Evolutionary conservation across 768 basidiomycete genomes (phyloP), one percentile per base, ranked within the genome.

Genomic region (Tricholoma furcatifolium): DNA sequence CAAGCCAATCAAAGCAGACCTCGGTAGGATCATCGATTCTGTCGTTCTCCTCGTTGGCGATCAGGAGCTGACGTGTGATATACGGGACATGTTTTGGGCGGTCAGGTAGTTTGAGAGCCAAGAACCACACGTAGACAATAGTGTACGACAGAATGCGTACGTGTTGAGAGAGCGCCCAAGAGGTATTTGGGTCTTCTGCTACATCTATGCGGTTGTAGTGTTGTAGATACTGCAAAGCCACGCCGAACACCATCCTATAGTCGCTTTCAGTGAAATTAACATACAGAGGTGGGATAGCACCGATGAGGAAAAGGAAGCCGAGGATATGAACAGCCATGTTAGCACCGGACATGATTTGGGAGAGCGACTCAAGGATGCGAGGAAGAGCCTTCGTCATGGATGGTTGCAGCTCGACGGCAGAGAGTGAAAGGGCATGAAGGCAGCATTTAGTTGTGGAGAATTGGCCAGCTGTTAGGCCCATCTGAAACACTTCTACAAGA

Each of bases 1-100:
- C 88, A 15, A 99, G 78, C 93, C 95, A 98, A 67, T 99, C 97
- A 64, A 98, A 95, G 69, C 93, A 96, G 32, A 98, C 96, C 65
- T 98, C 93, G 0, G 94, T 91, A 23, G 88, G 86, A 54, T 91
- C 92, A 66, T 98, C 97, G 5, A 95, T 74, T 36, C 81, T 77
- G 2, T 73, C 71, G 48, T 80, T 82, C 12, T 81, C 85, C 54
- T 90, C 88, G 69, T 93, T 93, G 12, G 93, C 93, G 21, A 93
- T 75, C 8, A 95, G 74, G 1, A 99, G 79, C 59, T 93, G 89
- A 8, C 88, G 80, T 0, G 88, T 87, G 65, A 99, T 93, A 70
- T 88, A 93, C 24, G 84, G 81, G 24, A 98, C 81, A 63, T 96
- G 87, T 27, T 79, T 78, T 0, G 87, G 85, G 12, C 97, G 80